Percentiles rank a stretch among this genome's conserved stretches.
phyloP scores from a whole-genome alignment of 192 early-diverging fungal genomes.

The Coemansia sp. region DNA sequence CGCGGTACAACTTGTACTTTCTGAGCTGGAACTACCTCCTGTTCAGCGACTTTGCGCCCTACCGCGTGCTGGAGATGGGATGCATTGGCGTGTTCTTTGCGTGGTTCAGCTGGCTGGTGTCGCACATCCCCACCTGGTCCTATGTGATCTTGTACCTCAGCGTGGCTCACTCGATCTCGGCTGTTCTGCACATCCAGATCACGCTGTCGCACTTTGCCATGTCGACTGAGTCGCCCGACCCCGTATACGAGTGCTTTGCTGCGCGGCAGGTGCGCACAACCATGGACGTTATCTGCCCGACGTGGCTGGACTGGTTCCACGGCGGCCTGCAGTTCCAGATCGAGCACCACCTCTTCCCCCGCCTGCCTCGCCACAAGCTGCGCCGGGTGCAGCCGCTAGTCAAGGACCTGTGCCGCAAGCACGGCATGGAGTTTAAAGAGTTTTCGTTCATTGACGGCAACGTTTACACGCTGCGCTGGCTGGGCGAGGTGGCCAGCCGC shows the following conservation, averaged over 20 bases:
- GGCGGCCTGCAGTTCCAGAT: constrained; percentile 96
- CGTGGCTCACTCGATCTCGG: constrained; percentile 80
- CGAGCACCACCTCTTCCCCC: constrained; percentile 95
- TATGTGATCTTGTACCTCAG: constrained; percentile 67
- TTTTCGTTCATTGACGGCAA: constrained; percentile 86
- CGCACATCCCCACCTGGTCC: constrained; percentile 69
- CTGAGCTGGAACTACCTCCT: constrained; percentile 73
- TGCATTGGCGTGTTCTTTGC: constrained; percentile 75
- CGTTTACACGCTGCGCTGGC: constrained; percentile 68
- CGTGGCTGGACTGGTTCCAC: constrained; percentile 96
- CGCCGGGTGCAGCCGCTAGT: constrained; percentile 71
- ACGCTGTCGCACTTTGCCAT: constrained; percentile 97
- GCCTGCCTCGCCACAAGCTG: constrained; percentile 90
- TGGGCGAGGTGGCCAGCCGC: constrained; percentile 72
- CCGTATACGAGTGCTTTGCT: constrained; percentile 75
- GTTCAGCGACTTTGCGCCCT: constrained; percentile 66
- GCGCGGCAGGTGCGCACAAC: constrained; percentile 87
- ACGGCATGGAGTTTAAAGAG: constrained; percentile 77
- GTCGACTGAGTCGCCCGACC: constrained; percentile 74
- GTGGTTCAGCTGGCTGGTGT: constrained; percentile 79
- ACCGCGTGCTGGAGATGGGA: constrained; percentile 73
- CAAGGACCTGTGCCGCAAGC: constrained; percentile 70
- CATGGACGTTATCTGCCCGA: constrained; percentile 95
- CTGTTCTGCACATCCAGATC: constrained; percentile 93
- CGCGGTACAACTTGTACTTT: constrained; percentile 90